Conservation (phyloP, 176 grass and related monocot genomes). For the Metroxylon sagu region DNA sequence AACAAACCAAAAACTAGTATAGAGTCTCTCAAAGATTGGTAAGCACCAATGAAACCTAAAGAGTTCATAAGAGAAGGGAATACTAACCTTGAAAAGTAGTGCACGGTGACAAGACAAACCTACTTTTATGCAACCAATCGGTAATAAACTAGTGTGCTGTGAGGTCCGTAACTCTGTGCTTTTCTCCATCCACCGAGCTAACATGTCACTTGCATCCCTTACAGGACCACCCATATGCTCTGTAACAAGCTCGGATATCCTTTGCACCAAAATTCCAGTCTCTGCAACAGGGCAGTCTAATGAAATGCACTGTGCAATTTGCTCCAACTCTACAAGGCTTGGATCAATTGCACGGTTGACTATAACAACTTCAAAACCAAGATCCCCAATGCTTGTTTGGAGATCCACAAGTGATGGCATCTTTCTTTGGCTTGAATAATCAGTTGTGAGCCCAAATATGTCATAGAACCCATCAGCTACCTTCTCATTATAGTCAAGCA, state of each 20-base stretch:
- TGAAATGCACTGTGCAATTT: constrained; percentile 83
- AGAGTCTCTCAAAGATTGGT: too few species aligned
- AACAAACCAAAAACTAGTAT: too few species aligned
- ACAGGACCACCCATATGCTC: constrained; percentile 94
- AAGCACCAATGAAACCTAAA: too few species aligned
- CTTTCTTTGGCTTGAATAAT: constrained; percentile 54
- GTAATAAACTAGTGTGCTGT: constrained; percentile 83
- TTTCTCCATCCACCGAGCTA: constrained; percentile 69
- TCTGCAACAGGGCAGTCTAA: constrained; percentile 72
- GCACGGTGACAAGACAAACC: constrained; percentile 86
- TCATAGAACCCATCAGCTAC: constrained; percentile 97
- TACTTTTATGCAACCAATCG: constrained; percentile 92
- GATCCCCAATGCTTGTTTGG: constrained; percentile 80
- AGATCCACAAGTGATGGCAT: constrained; percentile 89
- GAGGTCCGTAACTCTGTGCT: constrained; percentile 82
- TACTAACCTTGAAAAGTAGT: constrained; percentile 91
- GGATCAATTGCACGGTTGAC: constrained; percentile 81
- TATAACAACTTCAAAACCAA: constrained; percentile 97
- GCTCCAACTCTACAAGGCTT: constrained; percentile 78
- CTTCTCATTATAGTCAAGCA: constrained; percentile 95
- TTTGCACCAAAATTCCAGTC: constrained; percentile 66
- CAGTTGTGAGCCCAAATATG: constrained; percentile 58
- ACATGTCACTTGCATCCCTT: constrained; percentile 85
- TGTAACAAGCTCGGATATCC: constrained; percentile 89
- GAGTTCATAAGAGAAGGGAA: too few species aligned